Base-by-base conservation (phyloP, 805 yeast genomes). In the Pichia insulana region DNA sequence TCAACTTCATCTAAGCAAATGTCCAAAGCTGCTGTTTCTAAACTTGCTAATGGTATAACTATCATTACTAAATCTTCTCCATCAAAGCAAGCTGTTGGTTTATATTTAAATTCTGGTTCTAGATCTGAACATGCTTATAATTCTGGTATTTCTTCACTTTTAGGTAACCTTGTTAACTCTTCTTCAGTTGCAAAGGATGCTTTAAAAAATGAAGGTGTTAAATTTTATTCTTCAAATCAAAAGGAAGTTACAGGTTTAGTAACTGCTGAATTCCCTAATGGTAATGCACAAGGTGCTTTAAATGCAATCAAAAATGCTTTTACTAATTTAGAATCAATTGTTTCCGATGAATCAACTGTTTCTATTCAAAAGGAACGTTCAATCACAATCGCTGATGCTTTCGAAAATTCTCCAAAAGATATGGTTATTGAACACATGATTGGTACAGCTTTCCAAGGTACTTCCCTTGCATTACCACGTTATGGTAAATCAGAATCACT, bases 361-460 rank as follows among this genome's bases (percentile, higher is more conserved):
- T 27, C 37, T 9, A 46, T 38, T 28, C 50, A 50, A 41, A 65
- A 64, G 44, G 65, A 67, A 37, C 68, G 73, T 52, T 72, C 78
- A 56, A 61, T 60, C 9, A 55, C 67, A 31, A 71, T 76, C 48
- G 72, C 80, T 44, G 74, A 68, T 35, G 62, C 63, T 30, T 69
- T 80, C 47, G 94, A 84, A 68, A 59, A 66, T 41, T 62, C 54
- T 46, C 75, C 81, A 53, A 70, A 73, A 47, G 61, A 70, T 43
- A 73, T 70, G 65, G 83, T 80, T 40, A 56, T 78, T 53, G 85
- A 81, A 67, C 94, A 84, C 66, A 73, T 84, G 69, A 76, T 79
- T 58, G 76, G 89, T 47, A 75, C 89, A 48, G 95, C 94, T 43
- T 84, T 78, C 82, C 95, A 84, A 69, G 86, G 87, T 58, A 79